Evolutionary conservation across 352 stramenopile species (phyloP).

Genomic region (Elongisporangium undulatum): DNA sequence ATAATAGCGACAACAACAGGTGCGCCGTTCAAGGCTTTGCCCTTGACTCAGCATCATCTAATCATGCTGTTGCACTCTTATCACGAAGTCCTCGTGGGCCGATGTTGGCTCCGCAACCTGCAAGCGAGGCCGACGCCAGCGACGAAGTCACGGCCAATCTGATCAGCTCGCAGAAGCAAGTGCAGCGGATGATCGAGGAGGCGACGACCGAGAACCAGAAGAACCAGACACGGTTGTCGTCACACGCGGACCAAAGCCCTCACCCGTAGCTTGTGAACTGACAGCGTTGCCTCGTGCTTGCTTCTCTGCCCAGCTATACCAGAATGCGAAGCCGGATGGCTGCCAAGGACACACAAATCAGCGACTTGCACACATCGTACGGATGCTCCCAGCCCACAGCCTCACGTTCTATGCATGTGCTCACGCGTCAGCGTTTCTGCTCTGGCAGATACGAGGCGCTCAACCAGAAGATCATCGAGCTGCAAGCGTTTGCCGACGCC

Average conservation of each 20-base stretch:
- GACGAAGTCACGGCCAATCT: constrained; percentile 3
- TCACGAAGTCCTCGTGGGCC: neutral
- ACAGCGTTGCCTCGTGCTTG: no score
- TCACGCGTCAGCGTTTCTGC: constrained; percentile 4
- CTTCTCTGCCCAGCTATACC: constrained; percentile 17
- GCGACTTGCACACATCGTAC: constrained; percentile 24
- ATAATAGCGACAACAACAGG: constrained; percentile 4
- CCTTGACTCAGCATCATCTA: neutral
- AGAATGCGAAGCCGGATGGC: constrained; percentile 20
- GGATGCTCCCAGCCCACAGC: neutral
- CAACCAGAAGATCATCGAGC: constrained; percentile 25
- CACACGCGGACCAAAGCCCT: neutral
- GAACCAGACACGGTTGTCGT: constrained; percentile 31
- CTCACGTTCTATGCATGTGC: neutral
- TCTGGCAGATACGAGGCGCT: constrained; percentile 34
- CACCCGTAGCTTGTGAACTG: neutral
- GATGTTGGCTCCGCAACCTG: constrained; percentile 1
- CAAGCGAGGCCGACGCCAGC: constrained; percentile 25
- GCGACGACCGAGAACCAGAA: constrained; percentile 30
- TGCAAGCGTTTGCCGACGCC: constrained; percentile 36
- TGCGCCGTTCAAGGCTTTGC: neutral
- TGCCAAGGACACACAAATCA: constrained; percentile 24
- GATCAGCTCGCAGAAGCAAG: constrained; percentile 20
- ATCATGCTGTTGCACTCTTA: no score
- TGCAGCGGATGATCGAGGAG: constrained; percentile 28